Percentiles rank a stretch among this genome's conserved stretches.
Evolutionary conservation across 2,329 filamentous ascomycete genomes (phyloP).

Genomic region (Lasiodiplodia citricola): DNA sequence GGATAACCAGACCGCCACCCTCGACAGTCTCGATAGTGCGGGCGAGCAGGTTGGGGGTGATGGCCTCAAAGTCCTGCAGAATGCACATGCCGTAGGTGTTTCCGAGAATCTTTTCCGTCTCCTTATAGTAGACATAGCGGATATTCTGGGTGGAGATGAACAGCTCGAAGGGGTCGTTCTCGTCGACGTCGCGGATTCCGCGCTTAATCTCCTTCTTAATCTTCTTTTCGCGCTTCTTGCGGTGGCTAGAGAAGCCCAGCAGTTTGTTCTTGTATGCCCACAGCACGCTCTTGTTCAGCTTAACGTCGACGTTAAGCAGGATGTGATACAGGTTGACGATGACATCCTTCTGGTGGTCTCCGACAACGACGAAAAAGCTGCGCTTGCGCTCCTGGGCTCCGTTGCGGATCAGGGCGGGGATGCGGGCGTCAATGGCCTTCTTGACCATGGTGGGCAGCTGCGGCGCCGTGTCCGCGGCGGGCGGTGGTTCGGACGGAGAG

Average conservation of each 20-base stretch:
- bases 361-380: constrained; percentile 96
- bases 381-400: constrained; percentile 81
- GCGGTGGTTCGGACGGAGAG: not conserved
- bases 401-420: constrained; percentile 48
- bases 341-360: constrained; percentile 92
- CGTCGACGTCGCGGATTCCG: constrained; percentile 88
- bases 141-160: constrained; percentile 97
- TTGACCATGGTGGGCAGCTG: constrained; percentile 27
- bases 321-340: constrained; percentile 96
- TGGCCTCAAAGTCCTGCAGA: constrained; percentile 94
- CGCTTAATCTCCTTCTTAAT: constrained; percentile 98
- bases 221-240: constrained; percentile 97
- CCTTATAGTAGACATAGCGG: constrained; percentile 99
- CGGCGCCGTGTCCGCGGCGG: constrained; percentile 25
- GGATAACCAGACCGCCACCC: constrained; percentile 87
- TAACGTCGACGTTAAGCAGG: constrained; percentile 85
- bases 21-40: constrained; percentile 97
- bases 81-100: constrained; percentile 99
- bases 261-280: constrained; percentile 99
- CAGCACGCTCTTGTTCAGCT: constrained; percentile 93
- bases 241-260: constrained; percentile 88
- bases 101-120: constrained; percentile 97
- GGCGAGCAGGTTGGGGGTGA: constrained; percentile 95
- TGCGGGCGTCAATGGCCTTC: constrained; percentile 41
- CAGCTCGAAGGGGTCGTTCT: constrained; percentile 94